A percentile compares a stretch with the other conserved stretches of the same genome.
These are phyloP conservation scores for Fonsecaea monophora DNA, from an alignment of 2,329 filamentous ascomycete species.

Conservation along the genomic window DNA sequence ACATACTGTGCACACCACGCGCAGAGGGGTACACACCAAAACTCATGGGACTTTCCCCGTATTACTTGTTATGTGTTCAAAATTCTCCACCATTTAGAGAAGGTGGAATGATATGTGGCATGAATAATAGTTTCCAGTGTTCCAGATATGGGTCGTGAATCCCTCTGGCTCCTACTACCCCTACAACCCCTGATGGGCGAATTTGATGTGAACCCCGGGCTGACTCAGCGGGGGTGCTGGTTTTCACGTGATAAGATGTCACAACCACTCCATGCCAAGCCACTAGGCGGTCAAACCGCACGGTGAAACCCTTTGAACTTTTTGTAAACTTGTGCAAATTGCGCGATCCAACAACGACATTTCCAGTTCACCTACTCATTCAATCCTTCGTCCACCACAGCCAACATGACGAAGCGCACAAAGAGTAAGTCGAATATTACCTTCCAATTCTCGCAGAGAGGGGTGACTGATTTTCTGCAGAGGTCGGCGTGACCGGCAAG, in stretches of 20 bases:
- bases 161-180: background rate
- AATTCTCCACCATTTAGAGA: background rate
- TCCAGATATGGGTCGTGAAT: constrained; percentile 8
- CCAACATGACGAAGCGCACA: constrained; percentile 92
- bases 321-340: constrained; percentile 8
- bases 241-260: background rate
- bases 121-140: constrained; percentile 11
- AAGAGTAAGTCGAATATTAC: constrained; percentile 64
- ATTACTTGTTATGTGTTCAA: background rate
- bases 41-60: background rate
- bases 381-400: constrained; percentile 42
- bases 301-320: constrained; percentile 8
- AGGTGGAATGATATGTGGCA: constrained; percentile 31
- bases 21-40: background rate
- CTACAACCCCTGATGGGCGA: background rate
- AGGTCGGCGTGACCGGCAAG: constrained; percentile 99
- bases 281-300: constrained; percentile 6
- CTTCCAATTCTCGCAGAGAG: background rate
- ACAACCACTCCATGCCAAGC: constrained; percentile 12
- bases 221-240: background rate
- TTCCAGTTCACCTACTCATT: constrained; percentile 11
- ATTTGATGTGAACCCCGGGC: background rate
- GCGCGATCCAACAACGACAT: constrained; percentile 25
- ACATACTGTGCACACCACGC: background rate
- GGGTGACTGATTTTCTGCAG: constrained; percentile 43